Evolutionary conservation across 1,284 basidiomycete genomes (phyloP).

Genomic region (Amylostereum chailletii): DNA sequence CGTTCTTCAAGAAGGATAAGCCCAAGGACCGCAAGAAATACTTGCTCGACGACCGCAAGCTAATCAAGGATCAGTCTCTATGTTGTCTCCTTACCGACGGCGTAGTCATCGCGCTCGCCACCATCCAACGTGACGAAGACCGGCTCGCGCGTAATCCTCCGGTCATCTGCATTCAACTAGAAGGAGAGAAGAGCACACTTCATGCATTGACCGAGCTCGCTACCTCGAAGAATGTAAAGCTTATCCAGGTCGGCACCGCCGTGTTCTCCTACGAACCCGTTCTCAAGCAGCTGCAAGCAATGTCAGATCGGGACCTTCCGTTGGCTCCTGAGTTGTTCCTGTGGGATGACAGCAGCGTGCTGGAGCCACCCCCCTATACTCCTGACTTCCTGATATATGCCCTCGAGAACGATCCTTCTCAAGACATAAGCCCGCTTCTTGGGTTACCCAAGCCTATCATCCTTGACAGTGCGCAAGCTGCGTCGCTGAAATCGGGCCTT

Average conservation of each 20-base stretch:
- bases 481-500: constrained; percentile 40
- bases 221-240: constrained; percentile 25
- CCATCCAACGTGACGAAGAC: constrained; percentile 43
- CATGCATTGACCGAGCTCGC: constrained; percentile 33
- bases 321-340: constrained; percentile 41
- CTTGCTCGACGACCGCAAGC: constrained; percentile 31
- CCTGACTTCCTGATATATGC: constrained; percentile 21
- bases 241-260: constrained; percentile 52
- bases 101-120: constrained; percentile 43
- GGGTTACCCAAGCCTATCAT: constrained; percentile 26
- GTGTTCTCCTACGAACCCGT: constrained; percentile 56
- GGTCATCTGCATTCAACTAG: constrained; percentile 41
- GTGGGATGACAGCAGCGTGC: constrained; percentile 30
- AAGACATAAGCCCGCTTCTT: constrained; percentile 34
- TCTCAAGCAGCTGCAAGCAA: constrained; percentile 40
- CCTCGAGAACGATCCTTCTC: constrained; percentile 23
- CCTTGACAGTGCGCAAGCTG: constrained; percentile 43
- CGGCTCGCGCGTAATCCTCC: constrained; percentile 38
- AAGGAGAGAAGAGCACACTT: constrained; percentile 29
- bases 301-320: constrained; percentile 16
- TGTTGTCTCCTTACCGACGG: constrained; percentile 40
- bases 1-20: constrained; percentile 27
- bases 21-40: constrained; percentile 17
- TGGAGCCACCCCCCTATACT: constrained; percentile 6
- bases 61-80: constrained; percentile 42